A percentile compares a stretch with the other conserved stretches of the same genome.
Evolutionary conservation across 1,284 basidiomycete genomes (phyloP).

Genomic region (Ganoderma resinaceum): DNA sequence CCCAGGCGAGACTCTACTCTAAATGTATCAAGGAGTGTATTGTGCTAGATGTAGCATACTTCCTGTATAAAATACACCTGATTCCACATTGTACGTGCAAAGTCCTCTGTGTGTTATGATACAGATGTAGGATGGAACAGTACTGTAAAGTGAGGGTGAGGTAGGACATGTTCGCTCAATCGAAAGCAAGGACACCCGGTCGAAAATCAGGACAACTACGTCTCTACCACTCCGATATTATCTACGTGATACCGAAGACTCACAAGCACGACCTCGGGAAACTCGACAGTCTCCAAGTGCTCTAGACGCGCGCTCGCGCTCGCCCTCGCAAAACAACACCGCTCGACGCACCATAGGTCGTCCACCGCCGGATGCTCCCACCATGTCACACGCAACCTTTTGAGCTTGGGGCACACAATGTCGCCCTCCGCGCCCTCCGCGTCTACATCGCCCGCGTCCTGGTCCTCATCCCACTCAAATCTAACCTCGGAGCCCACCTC

Average conservation of each 20-base stretch:
- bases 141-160: background rate
- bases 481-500: background rate
- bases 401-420: slow-evolving; percentile 16
- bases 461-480: background rate
- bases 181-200: background rate
- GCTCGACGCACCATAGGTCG: slow-evolving; percentile 21
- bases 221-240: background rate
- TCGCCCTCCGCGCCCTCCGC: background rate
- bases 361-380: slow-evolving; percentile 12
- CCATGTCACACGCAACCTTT: slow-evolving; percentile 9
- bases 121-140: background rate
- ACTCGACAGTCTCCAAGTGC: slow-evolving; percentile 12
- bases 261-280: slow-evolving; percentile 11
- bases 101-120: background rate
- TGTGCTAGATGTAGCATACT: slow-evolving; percentile 24
- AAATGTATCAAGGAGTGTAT: slow-evolving; percentile 3
- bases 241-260: slow-evolving; percentile 13
- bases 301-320: slow-evolving; percentile 5
- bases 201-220: background rate
- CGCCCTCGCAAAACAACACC: slow-evolving; percentile 16
- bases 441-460: background rate
- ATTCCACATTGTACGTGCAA: background rate
- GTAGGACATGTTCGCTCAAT: background rate
- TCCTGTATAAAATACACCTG: slow-evolving; percentile 15
- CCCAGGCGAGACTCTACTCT: slow-evolving; percentile 29